Conservation (phyloP, 257 asterid species). For the Salvia splendens region DNA sequence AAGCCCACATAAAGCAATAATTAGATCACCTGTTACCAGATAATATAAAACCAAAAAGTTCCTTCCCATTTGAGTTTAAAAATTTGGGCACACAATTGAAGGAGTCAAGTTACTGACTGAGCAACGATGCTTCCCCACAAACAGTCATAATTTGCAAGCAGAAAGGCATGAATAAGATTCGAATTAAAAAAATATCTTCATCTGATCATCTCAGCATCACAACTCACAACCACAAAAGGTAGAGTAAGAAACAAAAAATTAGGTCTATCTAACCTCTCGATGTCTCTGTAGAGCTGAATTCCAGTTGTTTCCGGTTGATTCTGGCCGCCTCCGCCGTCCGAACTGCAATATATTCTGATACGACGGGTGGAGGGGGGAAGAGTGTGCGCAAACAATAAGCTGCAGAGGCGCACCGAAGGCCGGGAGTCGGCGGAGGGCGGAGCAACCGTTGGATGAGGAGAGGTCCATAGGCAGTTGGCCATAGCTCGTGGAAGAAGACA, state of each 20-base stretch:
- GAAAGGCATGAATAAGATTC: not conserved
- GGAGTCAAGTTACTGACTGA: conserved; percentile 3
- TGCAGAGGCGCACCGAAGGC: conserved; percentile 20
- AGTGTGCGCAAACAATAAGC: conserved; percentile 40
- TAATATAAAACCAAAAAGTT: not conserved
- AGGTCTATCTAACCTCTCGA: conserved; percentile 57
- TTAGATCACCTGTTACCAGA: not conserved
- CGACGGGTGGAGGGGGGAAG: conserved; percentile 34
- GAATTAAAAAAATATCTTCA: not conserved
- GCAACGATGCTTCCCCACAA: not conserved
- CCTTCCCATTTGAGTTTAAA: not conserved
- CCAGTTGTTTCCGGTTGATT: conserved; percentile 51
- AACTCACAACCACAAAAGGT: not conserved
- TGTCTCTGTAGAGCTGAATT: conserved; percentile 76
- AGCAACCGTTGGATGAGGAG: conserved; percentile 29
- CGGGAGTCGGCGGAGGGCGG: conserved; percentile 27
- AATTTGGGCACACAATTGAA: not conserved
- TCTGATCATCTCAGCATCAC: not conserved
- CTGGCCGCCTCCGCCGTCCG: conserved; percentile 36
- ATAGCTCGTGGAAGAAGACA: conserved; percentile 30
- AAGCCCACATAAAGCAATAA: conserved; percentile 27
- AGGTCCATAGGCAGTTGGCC: conserved; percentile 45
- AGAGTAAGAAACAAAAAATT: not conserved
- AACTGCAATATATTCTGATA: conserved; percentile 40
- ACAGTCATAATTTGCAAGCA: not conserved